phyloP scores from a whole-genome alignment of 352 stramenopile species.

The Globisporangium paddicum region DNA sequence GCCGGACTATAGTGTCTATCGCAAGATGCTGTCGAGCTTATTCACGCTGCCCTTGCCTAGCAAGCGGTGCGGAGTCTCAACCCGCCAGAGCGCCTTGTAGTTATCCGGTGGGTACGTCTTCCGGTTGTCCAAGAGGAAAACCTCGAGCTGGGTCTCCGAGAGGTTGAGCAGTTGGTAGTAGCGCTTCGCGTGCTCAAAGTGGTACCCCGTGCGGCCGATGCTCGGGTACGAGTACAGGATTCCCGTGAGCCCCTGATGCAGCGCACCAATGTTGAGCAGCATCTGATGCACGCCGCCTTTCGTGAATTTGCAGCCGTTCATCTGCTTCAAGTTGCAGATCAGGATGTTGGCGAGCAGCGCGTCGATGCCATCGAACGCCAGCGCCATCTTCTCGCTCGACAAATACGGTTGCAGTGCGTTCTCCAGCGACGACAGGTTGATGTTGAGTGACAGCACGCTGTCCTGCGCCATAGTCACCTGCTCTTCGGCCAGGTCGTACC shows the following conservation, averaged over 20 bases:
- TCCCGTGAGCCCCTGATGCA: conserved; percentile 70
- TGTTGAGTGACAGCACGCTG: conserved; percentile 64
- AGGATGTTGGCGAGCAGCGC: conserved; percentile 53
- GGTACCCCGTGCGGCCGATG: conserved; percentile 38
- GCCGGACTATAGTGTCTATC: conserved; percentile 19
- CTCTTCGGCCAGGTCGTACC: conserved; percentile 54
- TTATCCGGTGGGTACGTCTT: conserved; percentile 49
- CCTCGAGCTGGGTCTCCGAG: conserved; percentile 70
- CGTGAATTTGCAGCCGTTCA: conserved; percentile 55
- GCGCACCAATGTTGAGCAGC: conserved; percentile 66
- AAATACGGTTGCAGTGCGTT: conserved; percentile 71
- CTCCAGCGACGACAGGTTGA: conserved; percentile 72
- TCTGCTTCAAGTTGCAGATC: conserved; percentile 62
- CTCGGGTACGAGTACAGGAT: conserved; percentile 69
- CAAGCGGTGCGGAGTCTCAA: conserved; percentile 69
- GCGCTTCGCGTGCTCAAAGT: conserved; percentile 76
- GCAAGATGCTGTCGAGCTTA: conserved; percentile 78
- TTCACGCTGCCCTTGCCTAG: conserved; percentile 74
- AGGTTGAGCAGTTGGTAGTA: conserved; percentile 74
- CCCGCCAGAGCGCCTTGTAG: conserved; percentile 71
- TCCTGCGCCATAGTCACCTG: conserved; percentile 65
- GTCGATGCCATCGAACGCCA: conserved; percentile 73
- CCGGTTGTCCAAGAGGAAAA: conserved; percentile 74
- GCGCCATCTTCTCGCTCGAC: conserved; percentile 64
- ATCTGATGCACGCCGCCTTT: conserved; percentile 76